Evolutionary conservation across 352 stramenopile species (phyloP), one percentile per base, ranked within the genome.

Genomic region (Pythium sukuiense): DNA sequence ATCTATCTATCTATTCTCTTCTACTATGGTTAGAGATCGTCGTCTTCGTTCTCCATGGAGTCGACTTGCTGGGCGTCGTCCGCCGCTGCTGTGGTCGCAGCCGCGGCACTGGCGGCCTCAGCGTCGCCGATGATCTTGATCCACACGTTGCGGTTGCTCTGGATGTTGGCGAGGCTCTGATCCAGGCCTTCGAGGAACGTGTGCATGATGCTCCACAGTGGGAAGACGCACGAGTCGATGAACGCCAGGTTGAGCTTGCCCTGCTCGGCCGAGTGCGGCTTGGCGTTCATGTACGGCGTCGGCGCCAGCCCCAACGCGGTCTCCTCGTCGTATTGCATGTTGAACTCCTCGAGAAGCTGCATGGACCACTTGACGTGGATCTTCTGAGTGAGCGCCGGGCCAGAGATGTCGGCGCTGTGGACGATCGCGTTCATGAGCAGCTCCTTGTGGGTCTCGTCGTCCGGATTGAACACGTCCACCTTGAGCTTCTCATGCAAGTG

Each of bases 161-260:
- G 81, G 27, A 93, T 66, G 59, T 93, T 93, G 3, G 61, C 62
- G 26, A 92, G 70, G 60, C 83, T 89, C 14, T 66, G 61, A 55
- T 80, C 81, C 8, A 93, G 70, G 0, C 85, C 85, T 13, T 80
- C 79, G 30, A 93, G 72, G 70, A 91, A 83, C 4, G 72, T 76
- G 46, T 79, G 57, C 62, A 93, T 65, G 46, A 87, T 85, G 69
- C 80, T 81, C 85, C 87, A 96, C 32, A 96, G 73, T 54, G 88
- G 88, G 64, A 92, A 92, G 11, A 90, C 84, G 60, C 87, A 92
- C 57, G 81, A 95, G 62, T 92, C 81, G 12, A 93, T 88, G 61
- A 96, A 96, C 27, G 75, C 73, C 24, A 95, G 65, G 67, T 95
- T 92, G 33, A 93, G 79, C 41, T 89, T 86, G 30, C 82, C 76